Evolutionary conservation across 768 basidiomycete species (phyloP).

Genomic region (Leccinum barrowsii): DNA sequence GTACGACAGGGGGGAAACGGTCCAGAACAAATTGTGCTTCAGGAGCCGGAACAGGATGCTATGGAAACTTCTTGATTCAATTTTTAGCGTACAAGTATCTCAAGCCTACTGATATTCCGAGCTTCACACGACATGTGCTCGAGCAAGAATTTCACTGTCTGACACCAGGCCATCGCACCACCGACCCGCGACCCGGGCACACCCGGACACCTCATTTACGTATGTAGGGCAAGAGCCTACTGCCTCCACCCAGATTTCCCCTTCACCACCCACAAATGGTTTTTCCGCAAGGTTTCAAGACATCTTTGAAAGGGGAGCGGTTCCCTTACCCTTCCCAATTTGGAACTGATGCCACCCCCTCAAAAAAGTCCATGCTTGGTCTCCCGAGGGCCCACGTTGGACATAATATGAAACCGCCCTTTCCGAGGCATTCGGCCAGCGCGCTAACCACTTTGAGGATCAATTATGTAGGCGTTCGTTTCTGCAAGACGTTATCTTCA

Average conservation of each 20-base stretch:
- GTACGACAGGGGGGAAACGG: background rate
- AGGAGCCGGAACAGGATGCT: slow-evolving; percentile 43
- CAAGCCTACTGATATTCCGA: background rate
- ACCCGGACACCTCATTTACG: background rate
- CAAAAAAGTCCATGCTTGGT: background rate
- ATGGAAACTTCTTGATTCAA: slow-evolving; percentile 30
- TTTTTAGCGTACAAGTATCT: background rate
- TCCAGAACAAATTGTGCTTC: slow-evolving; percentile 32
- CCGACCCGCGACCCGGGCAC: background rate
- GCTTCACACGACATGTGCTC: background rate
- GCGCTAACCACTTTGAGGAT: background rate
- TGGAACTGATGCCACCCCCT: background rate
- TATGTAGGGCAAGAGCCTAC: background rate
- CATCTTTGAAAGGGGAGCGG: background rate
- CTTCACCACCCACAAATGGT: background rate
- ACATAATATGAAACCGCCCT: background rate
- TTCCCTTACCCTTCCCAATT: background rate
- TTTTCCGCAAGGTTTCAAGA: background rate
- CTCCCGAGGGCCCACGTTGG: background rate
- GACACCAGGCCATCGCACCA: background rate
- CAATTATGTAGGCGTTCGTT: background rate
- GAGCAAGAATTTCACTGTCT: background rate
- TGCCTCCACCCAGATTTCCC: background rate
- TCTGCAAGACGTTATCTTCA: background rate
- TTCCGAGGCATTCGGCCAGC: slow-evolving; percentile 2